Percentiles rank a stretch among this genome's conserved stretches.
Evolutionary conservation across 139 green algal species (phyloP).

Genomic region (Yamagishiella unicocca): DNA sequence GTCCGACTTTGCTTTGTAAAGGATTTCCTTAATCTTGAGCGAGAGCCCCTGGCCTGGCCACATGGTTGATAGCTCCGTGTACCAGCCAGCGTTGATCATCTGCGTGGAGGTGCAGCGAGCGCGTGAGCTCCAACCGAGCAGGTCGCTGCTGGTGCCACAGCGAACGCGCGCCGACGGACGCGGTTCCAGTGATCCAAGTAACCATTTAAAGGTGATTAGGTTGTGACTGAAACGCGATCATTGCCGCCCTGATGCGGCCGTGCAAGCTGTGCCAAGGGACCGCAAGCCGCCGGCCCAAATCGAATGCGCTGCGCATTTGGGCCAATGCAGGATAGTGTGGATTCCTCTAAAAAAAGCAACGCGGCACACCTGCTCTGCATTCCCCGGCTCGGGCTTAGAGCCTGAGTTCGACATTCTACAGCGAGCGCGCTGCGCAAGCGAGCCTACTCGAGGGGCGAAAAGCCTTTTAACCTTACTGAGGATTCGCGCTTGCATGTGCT

Average conservation of each 20-base stretch:
- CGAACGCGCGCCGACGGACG: too few relatives aligned
- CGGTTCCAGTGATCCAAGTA: too few relatives aligned
- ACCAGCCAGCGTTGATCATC: conserved; percentile 88
- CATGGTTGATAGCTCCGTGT: conserved; percentile 89
- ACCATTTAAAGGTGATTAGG: too few relatives aligned
- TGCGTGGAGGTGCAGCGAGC: conserved; percentile 10
- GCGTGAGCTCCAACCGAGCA: neutral
- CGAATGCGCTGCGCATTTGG: neutral
- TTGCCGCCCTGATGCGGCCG: too few relatives aligned
- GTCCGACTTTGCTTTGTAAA: conserved; percentile 88
- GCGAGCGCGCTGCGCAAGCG: neutral
- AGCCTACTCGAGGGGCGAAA: neutral
- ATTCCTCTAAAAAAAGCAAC: neutral
- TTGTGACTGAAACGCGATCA: too few relatives aligned
- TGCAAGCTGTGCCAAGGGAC: conserved; percentile 2
- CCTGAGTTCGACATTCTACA: conserved; percentile 4
- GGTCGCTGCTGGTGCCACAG: too few relatives aligned
- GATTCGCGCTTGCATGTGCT: neutral
- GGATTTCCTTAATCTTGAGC: conserved; percentile 90
- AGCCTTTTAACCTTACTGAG: neutral
- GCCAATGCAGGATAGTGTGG: too few relatives aligned
- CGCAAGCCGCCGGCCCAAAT: neutral
- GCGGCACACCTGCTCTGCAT: conserved; percentile 17
- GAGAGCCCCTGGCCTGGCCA: conserved; percentile 96
- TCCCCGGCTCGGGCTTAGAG: conserved; percentile 43